Conservation (phyloP, 2,329 filamentous ascomycete species). For the Coniochaeta hoffmannii region DNA sequence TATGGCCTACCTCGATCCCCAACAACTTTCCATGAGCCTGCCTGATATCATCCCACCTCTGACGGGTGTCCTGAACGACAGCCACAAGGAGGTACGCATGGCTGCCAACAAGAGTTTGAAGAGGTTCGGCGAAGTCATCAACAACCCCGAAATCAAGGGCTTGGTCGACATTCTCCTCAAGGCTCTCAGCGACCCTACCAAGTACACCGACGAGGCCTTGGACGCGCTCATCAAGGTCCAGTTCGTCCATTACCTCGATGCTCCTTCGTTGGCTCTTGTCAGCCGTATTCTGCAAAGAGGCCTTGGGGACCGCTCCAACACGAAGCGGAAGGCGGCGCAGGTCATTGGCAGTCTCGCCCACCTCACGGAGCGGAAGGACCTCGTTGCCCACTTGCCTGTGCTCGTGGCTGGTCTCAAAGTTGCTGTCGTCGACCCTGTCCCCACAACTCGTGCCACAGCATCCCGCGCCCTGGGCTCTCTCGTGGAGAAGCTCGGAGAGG, state of each 20-base stretch:
- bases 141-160: slow-evolving; percentile 92
- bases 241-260: slow-evolving; percentile 97
- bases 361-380: slow-evolving; percentile 91
- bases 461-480: slow-evolving; percentile 92
- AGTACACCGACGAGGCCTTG: slow-evolving; percentile 90
- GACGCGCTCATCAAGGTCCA: slow-evolving; percentile 96
- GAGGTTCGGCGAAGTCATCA: slow-evolving; percentile 97
- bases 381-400: slow-evolving; percentile 83
- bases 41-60: slow-evolving; percentile 96
- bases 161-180: slow-evolving; percentile 89
- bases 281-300: slow-evolving; percentile 94
- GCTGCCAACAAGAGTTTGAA: slow-evolving; percentile 95
- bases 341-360: slow-evolving; percentile 98
- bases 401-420: slow-evolving; percentile 83
- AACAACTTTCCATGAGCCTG: slow-evolving; percentile 84
- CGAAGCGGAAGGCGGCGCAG: slow-evolving; percentile 92
- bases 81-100: slow-evolving; percentile 89
- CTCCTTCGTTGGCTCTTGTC: slow-evolving; percentile 88
- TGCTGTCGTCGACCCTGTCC: slow-evolving; percentile 90
- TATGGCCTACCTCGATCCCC: slow-evolving; percentile 96
- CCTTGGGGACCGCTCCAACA: slow-evolving; percentile 81
- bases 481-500: slow-evolving; percentile 97
- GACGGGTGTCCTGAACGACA: slow-evolving; percentile 91
- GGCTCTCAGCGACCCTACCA: slow-evolving; percentile 93
- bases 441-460: slow-evolving; percentile 89